Base-by-base conservation (phyloP, 176 grass and related monocot species). In the Typha latifolia region DNA sequence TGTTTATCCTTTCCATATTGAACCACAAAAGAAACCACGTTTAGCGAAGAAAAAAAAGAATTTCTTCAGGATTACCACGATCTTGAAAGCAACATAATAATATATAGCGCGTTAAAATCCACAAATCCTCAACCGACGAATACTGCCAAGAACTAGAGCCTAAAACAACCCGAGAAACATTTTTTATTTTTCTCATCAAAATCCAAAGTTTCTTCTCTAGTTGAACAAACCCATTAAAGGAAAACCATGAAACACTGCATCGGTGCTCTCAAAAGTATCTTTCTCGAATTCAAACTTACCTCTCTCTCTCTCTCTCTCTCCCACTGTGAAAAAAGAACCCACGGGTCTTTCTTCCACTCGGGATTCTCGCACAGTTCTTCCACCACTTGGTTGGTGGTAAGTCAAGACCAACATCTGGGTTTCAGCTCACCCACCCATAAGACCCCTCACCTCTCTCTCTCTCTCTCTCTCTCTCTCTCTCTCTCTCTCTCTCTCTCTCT, bases 391-490 rank as follows among this genome's bases (percentile, higher is more conserved):
- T 16, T 11, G 62, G 63, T 27, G 2, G 3, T 19, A 52, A 62
- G 74, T 77, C 74, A 69, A 77, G 61, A 51, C 65, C 68, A 37
- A 4, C 52, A 23, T 77, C 51, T 55, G 9, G 53, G 74, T n/a
- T 51, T 9, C 50, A 32, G 49, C 59, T 70, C 64, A 64, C 22
- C 47, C 52, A 26, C 43, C 43, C n/a, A 2, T 34, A 59, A 59
- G 53, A 64, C 31, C 0, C 19, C 23, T 62, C 61, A 31, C 12
- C 4, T n/a, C 14, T 14, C 14, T 7, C 27, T 15, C 14, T 5
- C 62, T 9, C 62, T 10, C 62, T 64, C 20, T 63, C 61, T 32
- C 61, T 31, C 23, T 29, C 61, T 16, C 61, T 32, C 9, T 18
- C 3, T 14, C 3, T n/a, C 14, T 14, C 14, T 7, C 27, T 15